Evolutionary conservation across 441 rosid genomes (phyloP).

Genomic region (Erodium texanum): DNA sequence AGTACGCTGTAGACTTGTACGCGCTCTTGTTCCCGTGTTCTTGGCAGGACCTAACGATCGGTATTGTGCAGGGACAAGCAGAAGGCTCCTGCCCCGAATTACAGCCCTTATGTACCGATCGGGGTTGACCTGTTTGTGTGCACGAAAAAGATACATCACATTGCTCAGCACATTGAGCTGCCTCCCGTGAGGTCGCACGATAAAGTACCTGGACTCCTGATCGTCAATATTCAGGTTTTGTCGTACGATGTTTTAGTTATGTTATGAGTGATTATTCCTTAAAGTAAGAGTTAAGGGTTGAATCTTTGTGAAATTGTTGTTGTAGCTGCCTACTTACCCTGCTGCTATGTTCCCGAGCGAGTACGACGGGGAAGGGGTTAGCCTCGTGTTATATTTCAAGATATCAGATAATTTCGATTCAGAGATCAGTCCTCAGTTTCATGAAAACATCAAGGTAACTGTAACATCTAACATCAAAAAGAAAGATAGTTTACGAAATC

Average conservation of each 20-base stretch:
- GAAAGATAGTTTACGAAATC: too few species aligned
- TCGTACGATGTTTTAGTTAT: too few species aligned
- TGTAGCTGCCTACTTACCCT: conserved; percentile 71
- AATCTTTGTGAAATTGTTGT: not conserved
- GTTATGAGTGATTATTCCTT: too few species aligned
- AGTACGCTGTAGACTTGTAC: conserved; percentile 24
- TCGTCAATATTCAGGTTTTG: conserved; percentile 60
- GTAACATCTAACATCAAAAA: too few species aligned
- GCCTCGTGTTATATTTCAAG: conserved; percentile 67
- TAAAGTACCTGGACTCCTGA: conserved; percentile 44
- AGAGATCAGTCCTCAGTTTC: conserved; percentile 52
- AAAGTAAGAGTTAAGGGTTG: not conserved
- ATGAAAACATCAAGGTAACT: conserved; percentile 63
- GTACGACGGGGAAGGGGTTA: conserved; percentile 73
- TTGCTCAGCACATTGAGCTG: conserved; percentile 74
- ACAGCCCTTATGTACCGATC: conserved; percentile 56
- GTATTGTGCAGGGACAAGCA: conserved; percentile 49
- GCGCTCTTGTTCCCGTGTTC: not conserved
- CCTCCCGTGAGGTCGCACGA: conserved; percentile 37
- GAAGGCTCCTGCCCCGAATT: conserved; percentile 50
- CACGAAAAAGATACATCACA: conserved; percentile 57
- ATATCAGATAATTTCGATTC: conserved; percentile 43
- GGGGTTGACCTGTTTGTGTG: conserved; percentile 59
- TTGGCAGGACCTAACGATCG: not conserved
- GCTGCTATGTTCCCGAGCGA: conserved; percentile 55